Evolutionary conservation across 2,329 filamentous ascomycete genomes (phyloP).

Genomic region (Fusarium lateritium): DNA sequence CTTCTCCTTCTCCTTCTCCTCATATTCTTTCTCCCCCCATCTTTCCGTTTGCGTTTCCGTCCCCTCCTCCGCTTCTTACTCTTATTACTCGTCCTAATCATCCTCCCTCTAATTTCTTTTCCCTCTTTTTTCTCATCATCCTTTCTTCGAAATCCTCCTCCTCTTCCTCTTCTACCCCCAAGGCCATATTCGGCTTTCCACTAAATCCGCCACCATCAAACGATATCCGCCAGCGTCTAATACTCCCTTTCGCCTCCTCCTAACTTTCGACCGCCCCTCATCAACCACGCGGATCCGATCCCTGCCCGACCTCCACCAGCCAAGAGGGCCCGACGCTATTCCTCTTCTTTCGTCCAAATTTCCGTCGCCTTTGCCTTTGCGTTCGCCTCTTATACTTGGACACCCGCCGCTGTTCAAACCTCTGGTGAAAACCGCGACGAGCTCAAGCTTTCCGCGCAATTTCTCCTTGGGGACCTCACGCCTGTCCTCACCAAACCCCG

Average conservation of each 20-base stretch:
- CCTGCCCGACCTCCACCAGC: conserved; percentile 45
- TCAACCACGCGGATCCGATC: conserved; percentile 39
- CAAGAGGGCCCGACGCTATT: conserved; percentile 41
- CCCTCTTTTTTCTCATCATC: conserved; percentile 8
- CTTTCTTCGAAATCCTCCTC: conserved; percentile 1
- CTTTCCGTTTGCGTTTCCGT: conserved; percentile 25
- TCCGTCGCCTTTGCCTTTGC: conserved; percentile 29
- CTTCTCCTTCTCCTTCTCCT: conserved; percentile 2
- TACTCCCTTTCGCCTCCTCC: conserved; percentile 32
- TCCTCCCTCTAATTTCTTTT: conserved; percentile 3
- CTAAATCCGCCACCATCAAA: conserved; percentile 32
- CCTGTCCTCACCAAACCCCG: conserved; percentile 20
- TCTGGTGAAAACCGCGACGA: conserved; percentile 28
- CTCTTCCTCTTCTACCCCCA: conserved; percentile 7
- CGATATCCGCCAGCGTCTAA: conserved; percentile 24
- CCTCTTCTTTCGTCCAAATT: conserved; percentile 42
- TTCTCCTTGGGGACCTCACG: conserved; percentile 30
- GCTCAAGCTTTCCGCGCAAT: conserved; percentile 29
- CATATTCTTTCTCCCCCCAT: conserved; percentile 14
- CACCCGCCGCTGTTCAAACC: conserved; percentile 17
- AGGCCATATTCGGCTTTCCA: conserved; percentile 12
- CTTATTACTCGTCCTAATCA: neutral
- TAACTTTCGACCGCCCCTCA: conserved; percentile 39
- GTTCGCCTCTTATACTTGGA: conserved; percentile 36
- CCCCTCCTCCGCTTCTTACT: conserved; percentile 13